Evolutionary conservation across 2,329 filamentous ascomycete species (phyloP), one percentile per base, ranked within the genome.

Genomic region (Alternaria sp.): DNA sequence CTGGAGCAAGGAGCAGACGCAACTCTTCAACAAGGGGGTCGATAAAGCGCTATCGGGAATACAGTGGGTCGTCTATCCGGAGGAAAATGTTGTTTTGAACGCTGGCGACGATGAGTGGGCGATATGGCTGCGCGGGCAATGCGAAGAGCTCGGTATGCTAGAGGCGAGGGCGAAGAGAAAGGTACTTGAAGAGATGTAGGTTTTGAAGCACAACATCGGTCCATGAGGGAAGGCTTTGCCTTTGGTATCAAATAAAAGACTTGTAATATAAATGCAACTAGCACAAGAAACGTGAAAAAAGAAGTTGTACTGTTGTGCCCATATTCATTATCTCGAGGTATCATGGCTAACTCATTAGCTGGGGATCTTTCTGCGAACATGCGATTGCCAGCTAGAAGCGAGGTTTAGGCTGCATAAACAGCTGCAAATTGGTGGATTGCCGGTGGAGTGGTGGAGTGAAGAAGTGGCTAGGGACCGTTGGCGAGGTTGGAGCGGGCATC

Each of bases 1-100:
- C 2, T 62, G 53, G 60, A 55, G 17, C n/a, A 23, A 14, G 26
- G 54, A 53, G 26, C 31, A 62, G 13, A 69, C 49, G 28, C 46
- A 54, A 51, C n/a, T 45, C 17, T 67, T 70, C 46, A 69, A 70
- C 34, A 66, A 65, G 13, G 63, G 66, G 2, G 45, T 66, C 7
- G 55, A 66, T 52, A 55, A 51, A 29, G 61, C 53, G 40, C 23
- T 64, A 3, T 57, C 34, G 10, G 46, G 51, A 5, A 28, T 49
- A 8, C 58, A 60, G 40, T 66, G 60, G 50, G 17, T 42, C 5
- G 45, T 56, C 14, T 63, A 66, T 56, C 59, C 51, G n/a, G 3
- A 41, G 6, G 29, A 40, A 17, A 60, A 68, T 29, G 63, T 58
- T 3, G 49, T 57, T 1, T 3, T 67, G 21, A 39, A 60, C 40